Evolutionary conservation across 1,139 yeast species (phyloP), one percentile per base, ranked within the genome.

Genomic region (Kodamaea suecica): DNA sequence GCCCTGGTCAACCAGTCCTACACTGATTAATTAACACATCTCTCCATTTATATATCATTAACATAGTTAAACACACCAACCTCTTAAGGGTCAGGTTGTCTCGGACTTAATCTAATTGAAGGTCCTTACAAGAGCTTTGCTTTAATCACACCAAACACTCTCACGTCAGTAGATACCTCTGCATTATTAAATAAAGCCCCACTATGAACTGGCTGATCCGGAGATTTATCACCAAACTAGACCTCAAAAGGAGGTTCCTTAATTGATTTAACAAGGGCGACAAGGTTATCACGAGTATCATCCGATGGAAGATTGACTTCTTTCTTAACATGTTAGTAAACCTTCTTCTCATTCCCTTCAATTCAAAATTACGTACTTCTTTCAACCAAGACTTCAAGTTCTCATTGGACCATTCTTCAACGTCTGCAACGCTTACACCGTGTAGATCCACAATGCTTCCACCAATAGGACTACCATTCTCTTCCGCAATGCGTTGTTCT

Each of bases 271-370:
- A 66, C 74, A 57, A 72, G 67, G 63, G 76, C 50, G 48, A 71
- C 63, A 60, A 73, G 70, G 55, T 67, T 66, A 53, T 61, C 63
- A 54, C 59, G 65, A 55, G 71, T 53, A 57, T 74, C 70, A 57
- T 64, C 59, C 52, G 65, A 61, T 44, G 78, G 76, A 54, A 70
- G 59, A 45, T 54, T 50, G 59, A 73, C 58, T 48, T 71, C 75
- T 61, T 70, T 70, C 72, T 66, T 45, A 38, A 36, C 37, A 34
- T 41, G 70, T 60, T 65, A 65, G 70, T 66, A 63, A 20, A n/a
- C 12, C 10, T 34, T 31, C 20, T 30, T 37, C 29, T 11, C 14
- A 23, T 7, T 7, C 13, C 7, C 11, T 23, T 12, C 26, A 12
- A n/a, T n/a, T n/a, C n/a, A 5, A 8, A 25, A 5, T 34, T 60